Conservation (phyloP, 2,329 filamentous ascomycete genomes). For the Trichoderma lentiforme region DNA sequence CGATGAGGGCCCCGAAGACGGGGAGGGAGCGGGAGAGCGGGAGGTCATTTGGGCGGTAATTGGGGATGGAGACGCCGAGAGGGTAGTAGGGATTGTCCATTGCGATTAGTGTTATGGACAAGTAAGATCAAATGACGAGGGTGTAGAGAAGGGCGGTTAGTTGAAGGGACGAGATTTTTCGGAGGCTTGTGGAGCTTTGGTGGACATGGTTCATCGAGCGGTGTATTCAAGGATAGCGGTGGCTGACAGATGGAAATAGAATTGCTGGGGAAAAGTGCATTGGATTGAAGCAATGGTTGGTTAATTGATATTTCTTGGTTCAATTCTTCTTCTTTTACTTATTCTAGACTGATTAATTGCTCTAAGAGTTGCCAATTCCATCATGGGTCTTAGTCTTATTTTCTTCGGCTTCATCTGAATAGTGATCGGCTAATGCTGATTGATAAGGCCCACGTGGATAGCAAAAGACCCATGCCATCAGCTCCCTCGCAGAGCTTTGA, state of each 20-base stretch:
- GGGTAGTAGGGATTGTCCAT: constrained; percentile 50
- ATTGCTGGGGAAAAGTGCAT: neutral
- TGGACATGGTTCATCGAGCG: neutral
- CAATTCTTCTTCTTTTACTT: neutral
- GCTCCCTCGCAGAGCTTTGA: neutral
- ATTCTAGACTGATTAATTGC: neutral
- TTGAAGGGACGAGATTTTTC: neutral
- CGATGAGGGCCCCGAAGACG: constrained; percentile 35
- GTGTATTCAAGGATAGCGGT: neutral
- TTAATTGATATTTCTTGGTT: neutral
- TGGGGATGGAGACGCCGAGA: constrained; percentile 38
- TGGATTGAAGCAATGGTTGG: neutral
- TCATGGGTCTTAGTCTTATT: neutral
- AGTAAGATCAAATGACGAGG: neutral
- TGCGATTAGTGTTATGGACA: neutral
- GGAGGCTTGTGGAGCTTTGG: neutral
- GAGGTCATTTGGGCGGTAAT: constrained; percentile 45
- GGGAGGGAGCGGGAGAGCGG: constrained; percentile 39
- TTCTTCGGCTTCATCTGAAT: neutral
- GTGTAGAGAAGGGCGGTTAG: neutral
- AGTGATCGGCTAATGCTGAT: neutral
- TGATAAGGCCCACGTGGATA: neutral
- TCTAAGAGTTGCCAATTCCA: neutral
- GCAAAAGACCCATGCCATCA: neutral
- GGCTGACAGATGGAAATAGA: neutral